Base-by-base conservation (phyloP, 306 rosid genomes). In the Quercus agrifolia region DNA sequence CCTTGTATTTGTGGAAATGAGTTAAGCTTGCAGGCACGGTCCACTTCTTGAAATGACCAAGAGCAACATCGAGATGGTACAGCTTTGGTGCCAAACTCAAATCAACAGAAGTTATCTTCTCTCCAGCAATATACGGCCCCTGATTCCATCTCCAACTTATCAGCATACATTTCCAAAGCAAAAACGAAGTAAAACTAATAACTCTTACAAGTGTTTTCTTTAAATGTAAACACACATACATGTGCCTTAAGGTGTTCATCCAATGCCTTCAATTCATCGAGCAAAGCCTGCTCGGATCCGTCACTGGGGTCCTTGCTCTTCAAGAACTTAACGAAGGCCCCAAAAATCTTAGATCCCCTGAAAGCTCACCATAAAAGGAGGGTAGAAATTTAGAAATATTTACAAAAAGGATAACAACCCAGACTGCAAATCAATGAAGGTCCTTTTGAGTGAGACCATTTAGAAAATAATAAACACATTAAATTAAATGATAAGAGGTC, bases 61-160 rank as follows among this genome's bases (percentile, higher is more conserved):
- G 98, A 66, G 87, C 88, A 78, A 90, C 85, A 52, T 85, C 90
- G 1, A 96, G 88, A 85, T 96, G 98, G 88, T 82, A 87, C 66
- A 96, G 83, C 82, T 95, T 96, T 70, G 99, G 98, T 64, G 94
- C 99, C 91, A 96, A 85, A 80, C 94, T 88, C 81, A 95, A 81
- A 85, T 96, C 99, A 62, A 83, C 97, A 31, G 96, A 96, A 58
- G 91, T 89, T 76, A 93, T 54, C 79, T 91, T 96, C 85, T 87
- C 92, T 62, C 99, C 98, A 61, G 96, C 93, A 86, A 93, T 77
- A 87, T 83, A 91, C 1, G 98, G 97, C 76, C 99, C 97, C 98
- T 95, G 85, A 73, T 28, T 49, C 66, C 81, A 63, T 56, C 30
- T 18, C 67, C 73, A 83, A 30, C 84, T 62, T 20, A 61, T 86